Conservation (phyloP, 768 basidiomycete genomes). For the Rhodotorula sphaerocarpa region DNA sequence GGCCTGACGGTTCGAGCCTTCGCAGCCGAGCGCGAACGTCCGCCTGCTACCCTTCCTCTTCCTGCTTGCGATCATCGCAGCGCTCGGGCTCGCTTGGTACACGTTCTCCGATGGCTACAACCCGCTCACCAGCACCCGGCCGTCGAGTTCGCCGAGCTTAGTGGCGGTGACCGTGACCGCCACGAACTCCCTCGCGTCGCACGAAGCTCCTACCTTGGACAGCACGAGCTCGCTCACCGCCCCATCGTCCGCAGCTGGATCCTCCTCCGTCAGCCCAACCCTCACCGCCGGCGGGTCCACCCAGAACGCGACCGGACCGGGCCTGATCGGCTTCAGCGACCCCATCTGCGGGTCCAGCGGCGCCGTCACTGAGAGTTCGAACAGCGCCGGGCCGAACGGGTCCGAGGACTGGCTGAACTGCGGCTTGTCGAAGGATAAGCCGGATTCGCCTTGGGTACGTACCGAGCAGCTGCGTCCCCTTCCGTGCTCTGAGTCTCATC, state of each 20-base stretch:
- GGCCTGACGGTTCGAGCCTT: too few species aligned
- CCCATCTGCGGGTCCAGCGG: slow-evolving; percentile 16
- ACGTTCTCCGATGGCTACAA: background rate
- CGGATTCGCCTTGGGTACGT: slow-evolving; percentile 4
- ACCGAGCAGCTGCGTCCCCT: background rate
- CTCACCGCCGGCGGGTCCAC: too few species aligned
- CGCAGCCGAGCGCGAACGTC: too few species aligned
- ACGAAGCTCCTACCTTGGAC: too few species aligned
- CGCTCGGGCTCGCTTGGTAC: background rate
- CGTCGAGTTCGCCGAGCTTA: too few species aligned
- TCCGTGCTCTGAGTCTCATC: background rate
- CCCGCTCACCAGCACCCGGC: too few species aligned
- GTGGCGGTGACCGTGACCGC: too few species aligned
- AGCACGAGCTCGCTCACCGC: too few species aligned
- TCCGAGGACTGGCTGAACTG: slow-evolving; percentile 26
- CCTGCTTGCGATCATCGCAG: background rate
- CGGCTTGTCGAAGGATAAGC: background rate
- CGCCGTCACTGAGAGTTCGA: slow-evolving; percentile 3
- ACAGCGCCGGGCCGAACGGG: slow-evolving; percentile 21
- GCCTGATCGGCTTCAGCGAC: slow-evolving; percentile 3
- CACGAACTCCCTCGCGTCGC: too few species aligned
- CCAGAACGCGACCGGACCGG: background rate
- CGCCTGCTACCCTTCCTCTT: background rate
- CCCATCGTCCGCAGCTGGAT: too few species aligned
- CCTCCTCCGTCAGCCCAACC: too few species aligned